A percentile compares a stretch with the other conserved stretches of the same genome.
These are phyloP conservation scores for Graphilbum ipis-grandicollis DNA, from an alignment of 2,329 filamentous ascomycete species.

Conservation along the genomic window DNA sequence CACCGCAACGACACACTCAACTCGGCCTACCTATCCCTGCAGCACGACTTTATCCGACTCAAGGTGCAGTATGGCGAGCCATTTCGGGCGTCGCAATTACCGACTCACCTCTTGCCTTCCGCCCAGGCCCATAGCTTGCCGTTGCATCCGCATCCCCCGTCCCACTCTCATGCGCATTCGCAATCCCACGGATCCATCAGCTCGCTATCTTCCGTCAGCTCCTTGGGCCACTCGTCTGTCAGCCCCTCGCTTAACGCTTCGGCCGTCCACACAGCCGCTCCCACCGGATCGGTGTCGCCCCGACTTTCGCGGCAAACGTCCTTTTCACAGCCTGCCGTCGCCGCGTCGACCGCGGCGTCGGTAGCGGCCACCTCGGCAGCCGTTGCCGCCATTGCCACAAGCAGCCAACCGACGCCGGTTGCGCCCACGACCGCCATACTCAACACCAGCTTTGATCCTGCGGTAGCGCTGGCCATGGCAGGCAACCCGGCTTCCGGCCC, in stretches of 20 bases:
- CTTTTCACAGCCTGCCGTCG: background rate
- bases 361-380: background rate
- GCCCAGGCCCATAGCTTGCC: background rate
- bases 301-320: background rate
- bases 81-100: background rate
- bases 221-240: slow-evolving; percentile 14
- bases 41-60: slow-evolving; percentile 24
- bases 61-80: background rate
- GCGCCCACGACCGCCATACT: slow-evolving; percentile 6
- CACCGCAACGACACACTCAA: slow-evolving; percentile 37
- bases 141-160: background rate
- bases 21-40: slow-evolving; percentile 33
- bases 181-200: background rate
- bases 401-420: slow-evolving; percentile 5
- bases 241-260: slow-evolving; percentile 8
- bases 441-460: background rate
- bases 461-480: background rate
- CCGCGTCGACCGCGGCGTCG: background rate
- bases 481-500: too few species aligned
- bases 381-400: background rate
- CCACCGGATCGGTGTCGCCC: too few species aligned
- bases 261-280: background rate
- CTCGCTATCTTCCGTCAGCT: background rate
- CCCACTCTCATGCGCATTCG: too few species aligned
- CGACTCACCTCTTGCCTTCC: background rate